These are phyloP conservation scores for Phytophthora hybrid DNA, from an alignment of 352 stramenopile species.

Conservation along the genomic window DNA sequence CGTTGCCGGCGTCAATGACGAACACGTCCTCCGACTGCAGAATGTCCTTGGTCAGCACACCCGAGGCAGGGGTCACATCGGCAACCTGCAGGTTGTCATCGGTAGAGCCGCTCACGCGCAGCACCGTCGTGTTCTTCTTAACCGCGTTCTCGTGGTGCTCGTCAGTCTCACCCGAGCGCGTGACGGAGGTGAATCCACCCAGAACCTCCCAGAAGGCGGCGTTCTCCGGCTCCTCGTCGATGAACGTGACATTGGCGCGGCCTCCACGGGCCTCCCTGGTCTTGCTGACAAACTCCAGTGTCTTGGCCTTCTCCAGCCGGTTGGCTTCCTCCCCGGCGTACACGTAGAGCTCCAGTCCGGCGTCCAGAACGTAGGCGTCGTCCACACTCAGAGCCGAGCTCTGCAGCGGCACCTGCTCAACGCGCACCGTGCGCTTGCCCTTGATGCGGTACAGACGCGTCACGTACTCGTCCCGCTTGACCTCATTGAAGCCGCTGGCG, in stretches of 20 bases:
- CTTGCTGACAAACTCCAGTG: constrained; percentile 89
- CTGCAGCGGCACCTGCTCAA: constrained; percentile 87
- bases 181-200: constrained; percentile 85
- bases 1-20: constrained; percentile 90
- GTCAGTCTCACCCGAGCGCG: constrained; percentile 65
- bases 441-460: constrained; percentile 92
- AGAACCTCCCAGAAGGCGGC: constrained; percentile 93
- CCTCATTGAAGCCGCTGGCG: constrained; percentile 92
- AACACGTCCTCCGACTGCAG: constrained; percentile 93
- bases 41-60: constrained; percentile 79
- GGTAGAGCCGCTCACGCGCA: constrained; percentile 77
- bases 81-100: constrained; percentile 59
- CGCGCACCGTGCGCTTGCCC: constrained; percentile 88
- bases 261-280: constrained; percentile 87
- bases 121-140: constrained; percentile 77
- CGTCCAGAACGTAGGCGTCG: constrained; percentile 96
- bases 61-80: constrained; percentile 71
- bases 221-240: constrained; percentile 92
- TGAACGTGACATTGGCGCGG: constrained; percentile 83
- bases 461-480: constrained; percentile 91
- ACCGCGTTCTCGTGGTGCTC: constrained; percentile 67
- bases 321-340: constrained; percentile 83
- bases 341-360: constrained; percentile 92
- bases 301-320: constrained; percentile 93
- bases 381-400: constrained; percentile 90